Evolutionary conservation across 2,329 filamentous ascomycete genomes (phyloP).

Genomic region (Botryotinia convoluta): DNA sequence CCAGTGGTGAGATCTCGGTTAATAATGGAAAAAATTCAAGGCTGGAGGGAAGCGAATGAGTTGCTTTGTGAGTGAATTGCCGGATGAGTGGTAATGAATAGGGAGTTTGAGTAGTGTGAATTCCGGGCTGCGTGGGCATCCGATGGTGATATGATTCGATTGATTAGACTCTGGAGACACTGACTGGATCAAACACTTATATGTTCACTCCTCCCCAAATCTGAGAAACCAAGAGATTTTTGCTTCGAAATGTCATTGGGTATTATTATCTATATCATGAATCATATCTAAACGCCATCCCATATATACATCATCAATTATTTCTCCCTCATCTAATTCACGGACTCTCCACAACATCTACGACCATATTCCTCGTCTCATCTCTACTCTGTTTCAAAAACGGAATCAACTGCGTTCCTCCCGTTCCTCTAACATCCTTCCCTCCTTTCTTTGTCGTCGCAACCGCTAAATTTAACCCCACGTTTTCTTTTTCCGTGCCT

Average conservation of each 20-base stretch:
- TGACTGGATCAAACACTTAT: neutral
- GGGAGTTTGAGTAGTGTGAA: neutral
- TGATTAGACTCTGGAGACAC: neutral
- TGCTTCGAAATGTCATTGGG: neutral
- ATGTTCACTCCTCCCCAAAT: neutral
- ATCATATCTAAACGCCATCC: neutral
- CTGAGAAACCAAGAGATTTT: fast-evolving
- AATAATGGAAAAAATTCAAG: neutral
- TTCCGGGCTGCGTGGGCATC: no score
- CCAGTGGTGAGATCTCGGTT: neutral
- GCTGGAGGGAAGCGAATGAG: no score
- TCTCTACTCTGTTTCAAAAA: slow-evolving; percentile 88
- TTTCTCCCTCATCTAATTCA: neutral
- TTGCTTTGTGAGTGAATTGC: neutral
- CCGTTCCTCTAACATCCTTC: slow-evolving; percentile 68
- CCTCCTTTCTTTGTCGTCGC: slow-evolving; percentile 31
- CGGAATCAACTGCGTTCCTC: slow-evolving; percentile 81
- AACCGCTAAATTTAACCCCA: slow-evolving; percentile 41
- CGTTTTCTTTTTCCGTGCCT: slow-evolving; percentile 42
- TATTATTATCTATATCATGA: slow-evolving; percentile 4
- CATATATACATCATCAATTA: neutral
- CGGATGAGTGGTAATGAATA: fast-evolving
- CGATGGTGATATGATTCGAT: neutral
- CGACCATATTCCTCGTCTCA: slow-evolving; percentile 61
- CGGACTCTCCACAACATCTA: neutral